These are phyloP conservation scores for Boletus barrowsii DNA, from an alignment of 768 basidiomycete species.

Conservation along the genomic window DNA sequence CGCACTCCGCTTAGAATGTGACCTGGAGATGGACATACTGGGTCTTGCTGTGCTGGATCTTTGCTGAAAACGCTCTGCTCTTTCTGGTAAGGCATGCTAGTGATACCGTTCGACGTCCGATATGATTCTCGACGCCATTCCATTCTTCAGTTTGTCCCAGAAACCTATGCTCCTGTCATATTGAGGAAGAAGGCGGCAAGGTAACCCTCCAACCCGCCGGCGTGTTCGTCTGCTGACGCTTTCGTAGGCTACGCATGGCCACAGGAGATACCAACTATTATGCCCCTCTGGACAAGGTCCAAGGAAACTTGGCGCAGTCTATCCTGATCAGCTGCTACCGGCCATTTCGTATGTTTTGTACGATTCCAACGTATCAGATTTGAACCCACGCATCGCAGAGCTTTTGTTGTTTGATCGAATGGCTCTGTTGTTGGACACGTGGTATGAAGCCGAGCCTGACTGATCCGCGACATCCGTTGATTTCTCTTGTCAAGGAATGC, in stretches of 20 bases:
- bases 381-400: conserved; percentile 35
- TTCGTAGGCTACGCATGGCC: conserved; percentile 43
- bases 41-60: conserved; percentile 66
- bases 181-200: conserved; percentile 55
- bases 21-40: conserved; percentile 81
- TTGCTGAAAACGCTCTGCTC: conserved; percentile 49
- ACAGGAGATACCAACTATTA: conserved; percentile 54
- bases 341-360: conserved; percentile 60
- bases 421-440: conserved; percentile 68
- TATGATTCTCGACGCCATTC: not conserved
- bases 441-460: conserved; percentile 40
- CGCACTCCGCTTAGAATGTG: conserved; percentile 37
- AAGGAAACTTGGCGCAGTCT: conserved; percentile 11
- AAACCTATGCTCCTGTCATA: conserved; percentile 66
- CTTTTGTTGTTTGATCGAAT: conserved; percentile 67
- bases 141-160: conserved; percentile 56
- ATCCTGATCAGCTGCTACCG: conserved; percentile 59
- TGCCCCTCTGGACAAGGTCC: conserved; percentile 51
- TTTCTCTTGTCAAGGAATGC: conserved; percentile 31
- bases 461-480: not conserved
- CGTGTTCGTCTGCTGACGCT: not conserved
- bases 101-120: too few species aligned
- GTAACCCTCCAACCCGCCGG: conserved; percentile 28
- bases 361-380: too few species aligned
- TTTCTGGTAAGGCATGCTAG: conserved; percentile 40